Evolutionary conservation across 495 filamentous ascomycete genomes (phyloP).

Genomic region (Elaphomyces granulatus): DNA sequence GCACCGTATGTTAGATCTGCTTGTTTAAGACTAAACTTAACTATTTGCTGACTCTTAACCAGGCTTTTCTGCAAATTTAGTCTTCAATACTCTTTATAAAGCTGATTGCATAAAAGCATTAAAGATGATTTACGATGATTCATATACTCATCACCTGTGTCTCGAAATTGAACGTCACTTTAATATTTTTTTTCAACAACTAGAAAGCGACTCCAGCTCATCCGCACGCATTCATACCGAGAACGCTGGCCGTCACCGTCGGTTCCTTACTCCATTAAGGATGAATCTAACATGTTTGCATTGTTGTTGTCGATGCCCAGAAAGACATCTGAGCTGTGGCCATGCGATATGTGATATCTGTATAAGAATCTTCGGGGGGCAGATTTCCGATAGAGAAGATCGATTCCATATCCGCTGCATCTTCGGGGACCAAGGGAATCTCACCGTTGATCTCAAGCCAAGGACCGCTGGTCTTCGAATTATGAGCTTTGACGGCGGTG

Average conservation of each 20-base stretch:
- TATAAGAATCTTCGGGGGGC: constrained; percentile 11
- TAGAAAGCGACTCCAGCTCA: constrained; percentile 6
- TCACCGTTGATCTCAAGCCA: constrained; percentile 15
- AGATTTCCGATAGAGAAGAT: too few relatives aligned
- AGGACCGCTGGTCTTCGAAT: constrained; percentile 15
- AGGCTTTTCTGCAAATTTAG: constrained; percentile 5
- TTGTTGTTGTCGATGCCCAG: constrained; percentile 14
- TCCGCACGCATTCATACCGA: constrained; percentile 2
- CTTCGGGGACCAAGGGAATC: constrained; percentile 6
- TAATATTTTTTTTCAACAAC: constrained; percentile 1
- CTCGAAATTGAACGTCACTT: constrained; percentile 7
- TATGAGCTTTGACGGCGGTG: constrained; percentile 20
- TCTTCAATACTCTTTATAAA: constrained; percentile 10
- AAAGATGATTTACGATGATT: constrained; percentile 4
- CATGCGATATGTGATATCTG: constrained; percentile 19
- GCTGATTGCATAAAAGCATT: constrained; percentile 8
- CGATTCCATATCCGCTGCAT: constrained; percentile 8
- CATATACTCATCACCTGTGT: constrained; percentile 5
- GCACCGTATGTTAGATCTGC: constrained; percentile 15
- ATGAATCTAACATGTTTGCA: constrained; percentile 11
- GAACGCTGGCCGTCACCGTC: too few relatives aligned
- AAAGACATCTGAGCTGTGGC: constrained; percentile 16
- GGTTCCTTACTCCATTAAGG: constrained; percentile 1
- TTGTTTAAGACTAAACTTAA: neutral
- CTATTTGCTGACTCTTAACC: neutral